Conservation (phyloP, 306 rosid species). For the Rosa rugosa region DNA sequence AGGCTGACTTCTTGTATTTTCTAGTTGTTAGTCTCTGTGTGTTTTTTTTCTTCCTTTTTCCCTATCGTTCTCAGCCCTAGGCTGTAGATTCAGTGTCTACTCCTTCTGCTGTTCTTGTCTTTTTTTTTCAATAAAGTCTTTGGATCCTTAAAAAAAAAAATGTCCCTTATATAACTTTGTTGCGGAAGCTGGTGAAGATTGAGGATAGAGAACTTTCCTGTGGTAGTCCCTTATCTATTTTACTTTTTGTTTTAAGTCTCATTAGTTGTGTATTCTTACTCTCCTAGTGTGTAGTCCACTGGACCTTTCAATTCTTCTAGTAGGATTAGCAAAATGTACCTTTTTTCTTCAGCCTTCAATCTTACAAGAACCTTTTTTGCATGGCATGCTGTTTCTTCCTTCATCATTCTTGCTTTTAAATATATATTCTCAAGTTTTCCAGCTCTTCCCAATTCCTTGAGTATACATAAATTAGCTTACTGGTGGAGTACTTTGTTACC, state of each 20-base stretch:
- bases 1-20: neutral
- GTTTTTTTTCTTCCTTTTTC: neutral
- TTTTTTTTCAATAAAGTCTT: neutral
- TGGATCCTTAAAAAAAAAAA: neutral
- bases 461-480: neutral
- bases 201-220: neutral
- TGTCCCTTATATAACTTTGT: neutral
- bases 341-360: neutral
- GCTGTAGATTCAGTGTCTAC: neutral
- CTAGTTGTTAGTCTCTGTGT: neutral
- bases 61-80: neutral
- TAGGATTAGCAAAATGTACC: neutral
- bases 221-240: neutral
- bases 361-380: neutral
- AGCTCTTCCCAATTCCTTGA: neutral
- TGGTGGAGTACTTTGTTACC: neutral
- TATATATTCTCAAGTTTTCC: neutral
- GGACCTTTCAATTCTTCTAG: neutral
- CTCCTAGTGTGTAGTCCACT: neutral
- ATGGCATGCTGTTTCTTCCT: neutral
- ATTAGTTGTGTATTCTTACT: neutral
- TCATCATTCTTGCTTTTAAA: neutral
- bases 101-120: neutral
- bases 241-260: neutral
- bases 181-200: neutral